These are phyloP conservation scores for Exophiala spinifera DNA, from an alignment of 2,329 filamentous ascomycete species.

Conservation along the genomic window DNA sequence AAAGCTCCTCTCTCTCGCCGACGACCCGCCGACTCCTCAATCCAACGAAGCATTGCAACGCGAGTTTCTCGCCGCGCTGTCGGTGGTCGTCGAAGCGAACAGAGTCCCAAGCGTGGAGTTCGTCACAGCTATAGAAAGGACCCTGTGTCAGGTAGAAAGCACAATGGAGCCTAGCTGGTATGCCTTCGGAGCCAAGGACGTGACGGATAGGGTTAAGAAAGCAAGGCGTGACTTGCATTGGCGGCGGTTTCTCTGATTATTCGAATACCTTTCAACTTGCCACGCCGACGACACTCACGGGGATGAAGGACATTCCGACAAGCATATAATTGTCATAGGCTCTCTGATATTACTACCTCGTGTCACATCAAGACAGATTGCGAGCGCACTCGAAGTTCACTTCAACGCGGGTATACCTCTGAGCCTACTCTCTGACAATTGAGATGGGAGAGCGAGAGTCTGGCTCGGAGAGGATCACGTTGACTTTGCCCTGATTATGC, in stretches of 20 bases:
- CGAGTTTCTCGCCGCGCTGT: conserved; percentile 4
- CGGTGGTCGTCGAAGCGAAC: conserved; percentile 4
- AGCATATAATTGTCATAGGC: no score
- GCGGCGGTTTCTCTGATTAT: neutral
- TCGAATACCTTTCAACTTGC: neutral
- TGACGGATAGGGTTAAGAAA: conserved; percentile 1
- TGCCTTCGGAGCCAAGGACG: conserved; percentile 4
- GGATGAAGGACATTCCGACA: no score
- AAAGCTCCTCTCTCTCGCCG: neutral
- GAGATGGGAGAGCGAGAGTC: no score
- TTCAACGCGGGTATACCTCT: no score
- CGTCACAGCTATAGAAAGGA: neutral
- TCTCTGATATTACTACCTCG: no score
- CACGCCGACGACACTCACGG: no score
- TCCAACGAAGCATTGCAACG: conserved; percentile 5
- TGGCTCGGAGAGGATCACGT: no score
- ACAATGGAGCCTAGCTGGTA: conserved; percentile 3
- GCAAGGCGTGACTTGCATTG: neutral
- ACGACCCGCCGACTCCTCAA: neutral
- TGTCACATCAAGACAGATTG: no score
- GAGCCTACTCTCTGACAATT: no score
- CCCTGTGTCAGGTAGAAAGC: neutral
- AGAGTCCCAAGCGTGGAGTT: conserved; percentile 2
- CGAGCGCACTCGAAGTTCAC: no score
- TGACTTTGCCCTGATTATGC: no score